A percentile compares a stretch with the other conserved stretches of the same genome.
Evolutionary conservation across 225 moss, liverwort and hornwort species (phyloP).

Genomic region (Physcomitrellopsis africana): DNA sequence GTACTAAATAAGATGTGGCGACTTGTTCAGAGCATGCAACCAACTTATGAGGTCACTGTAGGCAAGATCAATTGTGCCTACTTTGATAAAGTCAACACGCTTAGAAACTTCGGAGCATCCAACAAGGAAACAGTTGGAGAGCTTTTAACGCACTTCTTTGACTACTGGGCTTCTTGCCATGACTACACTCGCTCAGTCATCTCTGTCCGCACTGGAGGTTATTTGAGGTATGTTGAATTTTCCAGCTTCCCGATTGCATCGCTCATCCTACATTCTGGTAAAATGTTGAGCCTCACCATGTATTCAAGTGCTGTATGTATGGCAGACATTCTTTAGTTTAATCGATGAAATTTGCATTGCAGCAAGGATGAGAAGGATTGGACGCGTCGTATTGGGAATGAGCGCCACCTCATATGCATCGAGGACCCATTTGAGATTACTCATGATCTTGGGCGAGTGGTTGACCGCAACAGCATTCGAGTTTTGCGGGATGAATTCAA

Average conservation of each 20-base stretch:
- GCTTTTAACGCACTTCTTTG: slow-evolving; percentile 88
- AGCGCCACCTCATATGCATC: slow-evolving; percentile 97
- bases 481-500: slow-evolving; percentile 94
- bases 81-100: slow-evolving; percentile 74
- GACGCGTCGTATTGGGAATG: slow-evolving; percentile 96
- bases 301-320: too few relatives aligned
- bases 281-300: not conserved
- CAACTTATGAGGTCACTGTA: slow-evolving; percentile 88
- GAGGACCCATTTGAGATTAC: slow-evolving; percentile 92
- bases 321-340: slow-evolving; percentile 1
- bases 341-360: slow-evolving; percentile 26
- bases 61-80: slow-evolving; percentile 88
- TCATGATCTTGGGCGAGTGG: slow-evolving; percentile 97
- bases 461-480: slow-evolving; percentile 94
- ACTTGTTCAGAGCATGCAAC: slow-evolving; percentile 75
- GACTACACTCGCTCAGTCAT: slow-evolving; percentile 92
- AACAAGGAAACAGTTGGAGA: slow-evolving; percentile 92
- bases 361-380: slow-evolving; percentile 99
- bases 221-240: slow-evolving; percentile 66
- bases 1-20: slow-evolving; percentile 11
- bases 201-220: slow-evolving; percentile 90
- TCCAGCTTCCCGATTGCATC: slow-evolving; percentile 5
- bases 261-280: slow-evolving; percentile 1
- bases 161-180: slow-evolving; percentile 95
- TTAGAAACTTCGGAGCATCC: slow-evolving; percentile 67